Evolutionary conservation across 352 stramenopile species (phyloP).

Genomic region (Globisporangium radiosum): DNA sequence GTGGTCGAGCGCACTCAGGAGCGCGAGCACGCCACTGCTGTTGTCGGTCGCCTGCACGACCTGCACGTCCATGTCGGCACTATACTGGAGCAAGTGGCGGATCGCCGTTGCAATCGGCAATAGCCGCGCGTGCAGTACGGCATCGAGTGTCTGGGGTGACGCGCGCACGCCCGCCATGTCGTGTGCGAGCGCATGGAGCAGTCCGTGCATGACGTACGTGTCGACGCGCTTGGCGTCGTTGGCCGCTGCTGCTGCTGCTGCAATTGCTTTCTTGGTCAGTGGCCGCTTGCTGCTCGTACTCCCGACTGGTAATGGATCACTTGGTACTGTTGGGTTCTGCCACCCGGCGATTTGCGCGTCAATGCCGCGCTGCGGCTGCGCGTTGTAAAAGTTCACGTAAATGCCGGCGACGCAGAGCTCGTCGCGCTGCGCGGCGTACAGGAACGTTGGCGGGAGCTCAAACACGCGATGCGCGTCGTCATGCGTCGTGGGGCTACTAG

Average conservation of each 20-base stretch:
- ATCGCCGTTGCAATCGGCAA: conserved; percentile 76
- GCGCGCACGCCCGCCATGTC: conserved; percentile 69
- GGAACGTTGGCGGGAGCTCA: conserved; percentile 63
- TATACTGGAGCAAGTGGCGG: conserved; percentile 76
- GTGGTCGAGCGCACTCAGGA: conserved; percentile 77
- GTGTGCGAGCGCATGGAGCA: conserved; percentile 60
- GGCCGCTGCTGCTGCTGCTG: conserved; percentile 16
- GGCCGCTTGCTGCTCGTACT: conserved; percentile 1
- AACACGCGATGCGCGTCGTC: conserved; percentile 62
- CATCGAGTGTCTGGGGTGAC: conserved; percentile 59
- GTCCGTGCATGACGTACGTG: conserved; percentile 66
- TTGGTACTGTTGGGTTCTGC: conserved; percentile 25
- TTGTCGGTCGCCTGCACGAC: conserved; percentile 54
- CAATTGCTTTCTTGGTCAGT: conserved; percentile 17
- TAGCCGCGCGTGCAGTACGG: conserved; percentile 61
- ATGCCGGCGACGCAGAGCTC: conserved; percentile 82
- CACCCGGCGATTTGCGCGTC: conserved; percentile 71
- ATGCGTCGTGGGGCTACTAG: not conserved
- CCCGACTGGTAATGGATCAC: conserved; percentile 4
- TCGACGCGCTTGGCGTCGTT: conserved; percentile 47
- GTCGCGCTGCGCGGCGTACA: conserved; percentile 78
- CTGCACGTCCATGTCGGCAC: conserved; percentile 77
- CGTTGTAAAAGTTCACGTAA: conserved; percentile 88
- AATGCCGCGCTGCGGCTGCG: conserved; percentile 70
- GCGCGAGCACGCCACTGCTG: conserved; percentile 36